Evolutionary conservation across 306 rosid species (phyloP).

Genomic region (Gastrolobium villosum): DNA sequence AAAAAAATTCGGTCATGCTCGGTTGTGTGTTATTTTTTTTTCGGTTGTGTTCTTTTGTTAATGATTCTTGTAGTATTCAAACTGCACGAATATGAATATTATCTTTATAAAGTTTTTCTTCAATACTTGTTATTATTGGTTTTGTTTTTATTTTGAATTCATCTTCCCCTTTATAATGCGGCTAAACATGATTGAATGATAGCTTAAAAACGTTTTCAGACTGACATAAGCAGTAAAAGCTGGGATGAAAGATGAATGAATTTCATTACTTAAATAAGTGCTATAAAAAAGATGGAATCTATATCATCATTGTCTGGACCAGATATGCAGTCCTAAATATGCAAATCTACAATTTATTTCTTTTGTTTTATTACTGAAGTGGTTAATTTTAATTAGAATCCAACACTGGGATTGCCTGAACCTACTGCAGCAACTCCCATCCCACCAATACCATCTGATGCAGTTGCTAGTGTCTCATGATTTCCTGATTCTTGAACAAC

Average conservation of each 20-base stretch:
- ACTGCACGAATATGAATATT: background rate
- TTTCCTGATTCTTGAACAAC: conserved; percentile 53
- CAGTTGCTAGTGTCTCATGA: conserved; percentile 53
- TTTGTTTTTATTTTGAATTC: no score
- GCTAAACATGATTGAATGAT: background rate
- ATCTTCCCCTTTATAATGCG: background rate
- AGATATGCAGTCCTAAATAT: conserved; percentile 28
- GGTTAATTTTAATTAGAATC: conserved; percentile 51
- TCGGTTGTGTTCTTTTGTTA: no score
- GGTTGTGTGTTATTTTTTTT: no score
- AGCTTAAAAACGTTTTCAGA: background rate
- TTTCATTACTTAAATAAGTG: background rate
- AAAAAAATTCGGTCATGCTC: no score
- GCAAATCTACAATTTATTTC: conserved; percentile 31
- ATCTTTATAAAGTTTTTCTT: background rate
- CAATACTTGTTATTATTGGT: background rate
- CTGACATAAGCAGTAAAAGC: background rate
- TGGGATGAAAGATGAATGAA: conserved; percentile 32
- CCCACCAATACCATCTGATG: conserved; percentile 70
- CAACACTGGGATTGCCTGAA: conserved; percentile 92
- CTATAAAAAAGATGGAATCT: conserved; percentile 18
- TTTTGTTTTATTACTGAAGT: conserved; percentile 15
- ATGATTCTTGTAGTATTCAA: background rate
- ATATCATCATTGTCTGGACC: background rate
- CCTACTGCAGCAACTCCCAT: conserved; percentile 97